Percentiles rank a stretch among this genome's conserved stretches.
Conservation (phyloP, 768 basidiomycete genomes). For the Omphalotus guepiniiformis region DNA sequence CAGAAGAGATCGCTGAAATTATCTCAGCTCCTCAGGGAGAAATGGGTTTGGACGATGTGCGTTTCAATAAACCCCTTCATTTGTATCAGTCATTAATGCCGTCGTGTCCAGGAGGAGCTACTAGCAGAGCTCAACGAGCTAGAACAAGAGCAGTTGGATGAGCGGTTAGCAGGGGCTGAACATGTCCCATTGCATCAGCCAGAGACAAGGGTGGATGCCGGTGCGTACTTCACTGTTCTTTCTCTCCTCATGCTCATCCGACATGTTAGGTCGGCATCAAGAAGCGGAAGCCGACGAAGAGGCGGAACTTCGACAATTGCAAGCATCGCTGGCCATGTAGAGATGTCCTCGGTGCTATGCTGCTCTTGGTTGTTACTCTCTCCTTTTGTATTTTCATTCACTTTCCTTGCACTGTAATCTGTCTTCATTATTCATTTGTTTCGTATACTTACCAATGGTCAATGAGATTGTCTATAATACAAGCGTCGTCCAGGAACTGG, state of each 20-base stretch:
- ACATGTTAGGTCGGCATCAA: constrained; percentile 27
- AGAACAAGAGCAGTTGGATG: constrained; percentile 86
- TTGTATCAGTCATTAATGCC: constrained; percentile 8
- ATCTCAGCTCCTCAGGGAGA: constrained; percentile 71
- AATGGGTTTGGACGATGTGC: constrained; percentile 68
- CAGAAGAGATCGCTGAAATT: constrained; percentile 87
- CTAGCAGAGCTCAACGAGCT: constrained; percentile 77
- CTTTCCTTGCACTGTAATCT: constrained; percentile 15
- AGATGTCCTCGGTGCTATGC: constrained; percentile 11
- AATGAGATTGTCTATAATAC: constrained; percentile 4
- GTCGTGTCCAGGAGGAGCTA: constrained; percentile 60
- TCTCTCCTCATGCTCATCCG: background rate
- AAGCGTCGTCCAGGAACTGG: background rate
- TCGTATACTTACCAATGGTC: constrained; percentile 15
- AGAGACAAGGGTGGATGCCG: constrained; percentile 41
- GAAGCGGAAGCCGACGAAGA: constrained; percentile 89
- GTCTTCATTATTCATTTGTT: constrained; percentile 7
- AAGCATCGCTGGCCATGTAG: constrained; percentile 85
- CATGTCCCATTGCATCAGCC: constrained; percentile 87
- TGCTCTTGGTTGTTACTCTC: constrained; percentile 16
- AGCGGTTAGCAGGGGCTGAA: constrained; percentile 80
- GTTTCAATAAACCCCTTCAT: constrained; percentile 15
- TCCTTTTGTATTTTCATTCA: constrained; percentile 13
- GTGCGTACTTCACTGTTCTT: constrained; percentile 34
- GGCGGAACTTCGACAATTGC: constrained; percentile 80